Evolutionary conservation across 1,139 yeast genomes (phyloP), one percentile per base, ranked within the genome.

Genomic region (Kurtzmaniella quercitrusa): DNA sequence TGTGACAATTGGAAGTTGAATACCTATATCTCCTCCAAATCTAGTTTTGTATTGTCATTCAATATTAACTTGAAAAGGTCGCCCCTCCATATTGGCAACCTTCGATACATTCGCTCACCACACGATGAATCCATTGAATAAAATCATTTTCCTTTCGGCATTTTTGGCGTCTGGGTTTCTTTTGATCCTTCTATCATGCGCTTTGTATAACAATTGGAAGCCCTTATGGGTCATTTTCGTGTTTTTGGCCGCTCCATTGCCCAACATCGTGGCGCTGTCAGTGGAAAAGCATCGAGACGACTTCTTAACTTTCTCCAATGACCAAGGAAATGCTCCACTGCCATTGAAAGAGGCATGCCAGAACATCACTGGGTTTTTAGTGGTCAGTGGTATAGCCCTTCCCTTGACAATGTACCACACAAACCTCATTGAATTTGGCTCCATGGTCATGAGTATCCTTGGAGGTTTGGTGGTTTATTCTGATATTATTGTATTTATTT

Each of bases 381-480:
- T 84, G 3, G 70, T 85, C 7, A 80, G 88, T 59, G 94, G 93
- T 14, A 62, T 84, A 11, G 73, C 81, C 8, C 65, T 84, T 42
- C 93, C 94, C 2, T 51, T 82, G 36, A 80, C 82, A 6, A 71
- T 85, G 36, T 80, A 73, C 58, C 91, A 84, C 57, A 74, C 80
- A 40, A 61, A 68, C 20, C 58, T 83, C 44, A 82, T 84, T 32
- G 72, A 71, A 16, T 56, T 78, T 22, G 78, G 82, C 34, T 80
- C 88, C 21, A 71, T 79, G 56, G 49, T 80, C 7, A 78, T 84
- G 84, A 80, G 89, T 65, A 71, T 80, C 37, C 47, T 69, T 22
- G 94, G 94, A 18, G 94, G 94, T 17, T 61, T 82, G 47, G 73
- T 83, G 41, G 84, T 85, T n/a, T 85, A 85, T 57, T 60, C 74